These are phyloP conservation scores for Dothiorella sarmentorum DNA, from an alignment of 2,329 filamentous ascomycete species.

Conservation along the genomic window DNA sequence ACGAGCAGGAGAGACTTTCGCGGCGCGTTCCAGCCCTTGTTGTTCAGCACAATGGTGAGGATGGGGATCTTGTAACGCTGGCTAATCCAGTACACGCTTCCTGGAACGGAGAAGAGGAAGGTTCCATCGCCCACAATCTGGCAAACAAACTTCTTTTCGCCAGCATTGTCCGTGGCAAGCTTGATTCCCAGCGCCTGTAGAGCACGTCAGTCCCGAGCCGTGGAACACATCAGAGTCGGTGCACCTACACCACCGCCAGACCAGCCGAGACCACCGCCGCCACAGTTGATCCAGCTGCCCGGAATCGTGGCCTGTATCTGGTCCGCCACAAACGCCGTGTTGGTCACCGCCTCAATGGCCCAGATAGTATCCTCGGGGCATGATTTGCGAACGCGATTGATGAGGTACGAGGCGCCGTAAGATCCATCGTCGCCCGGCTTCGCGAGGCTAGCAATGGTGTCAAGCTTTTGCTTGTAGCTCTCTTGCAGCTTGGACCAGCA, in stretches of 20 bases:
- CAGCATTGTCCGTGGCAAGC: conserved; percentile 57
- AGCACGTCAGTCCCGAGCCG: background rate
- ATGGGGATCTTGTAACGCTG: conserved; percentile 64
- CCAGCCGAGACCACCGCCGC: conserved; percentile 77
- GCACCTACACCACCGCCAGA: conserved; percentile 59
- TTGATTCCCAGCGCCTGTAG: conserved; percentile 65
- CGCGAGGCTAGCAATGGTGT: conserved; percentile 56
- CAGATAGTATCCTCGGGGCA: conserved; percentile 67
- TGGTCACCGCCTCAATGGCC: conserved; percentile 75
- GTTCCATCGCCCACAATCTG: conserved; percentile 64
- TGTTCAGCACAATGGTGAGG: conserved; percentile 65
- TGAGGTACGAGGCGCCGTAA: conserved; percentile 59
- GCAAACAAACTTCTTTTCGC: conserved; percentile 38
- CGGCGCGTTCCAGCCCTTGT: conserved; percentile 69
- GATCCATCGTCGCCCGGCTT: conserved; percentile 60
- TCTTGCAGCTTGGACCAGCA: conserved; percentile 56
- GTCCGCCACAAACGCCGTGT: conserved; percentile 64
- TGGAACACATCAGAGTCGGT: conserved; percentile 19
- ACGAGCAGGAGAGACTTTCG: conserved; percentile 59
- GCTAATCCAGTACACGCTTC: conserved; percentile 66
- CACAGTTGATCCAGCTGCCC: conserved; percentile 76
- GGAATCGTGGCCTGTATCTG: conserved; percentile 66
- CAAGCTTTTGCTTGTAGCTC: conserved; percentile 57
- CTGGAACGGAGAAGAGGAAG: conserved; percentile 63
- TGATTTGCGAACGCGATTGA: conserved; percentile 53